Percentiles rank a stretch among this genome's conserved stretches.
phyloP scores from a whole-genome alignment of 2,329 filamentous ascomycete genomes.

The Ceratocystis cacaofunesta region DNA sequence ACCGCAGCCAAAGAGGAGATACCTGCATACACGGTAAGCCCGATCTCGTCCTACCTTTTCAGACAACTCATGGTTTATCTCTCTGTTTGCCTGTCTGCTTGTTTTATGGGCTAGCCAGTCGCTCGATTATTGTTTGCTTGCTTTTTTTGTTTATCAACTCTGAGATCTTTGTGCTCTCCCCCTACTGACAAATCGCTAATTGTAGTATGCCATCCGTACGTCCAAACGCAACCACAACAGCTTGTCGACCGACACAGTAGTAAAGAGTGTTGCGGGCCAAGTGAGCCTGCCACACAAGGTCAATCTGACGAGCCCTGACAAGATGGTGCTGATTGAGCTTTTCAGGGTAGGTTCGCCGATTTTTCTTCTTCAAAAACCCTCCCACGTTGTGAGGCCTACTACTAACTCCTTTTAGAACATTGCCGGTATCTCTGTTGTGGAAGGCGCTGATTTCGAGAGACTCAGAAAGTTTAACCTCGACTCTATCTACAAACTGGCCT shows the following conservation, averaged over 20 bases:
- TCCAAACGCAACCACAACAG: constrained; percentile 58
- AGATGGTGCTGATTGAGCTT: constrained; percentile 65
- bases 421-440: constrained; percentile 66
- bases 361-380: not conserved
- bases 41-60: not conserved
- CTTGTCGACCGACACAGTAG: constrained; percentile 53
- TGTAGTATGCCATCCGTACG: constrained; percentile 70
- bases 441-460: constrained; percentile 50
- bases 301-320: constrained; percentile 61
- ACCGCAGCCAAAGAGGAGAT: constrained; percentile 9
- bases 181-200: not conserved
- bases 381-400: not conserved
- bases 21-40: constrained; percentile 30
- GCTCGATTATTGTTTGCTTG: not conserved
- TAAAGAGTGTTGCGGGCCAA: constrained; percentile 52
- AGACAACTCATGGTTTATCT: not conserved
- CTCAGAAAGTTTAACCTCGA: constrained; percentile 67
- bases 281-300: constrained; percentile 58
- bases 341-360: constrained; percentile 29
- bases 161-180: not conserved
- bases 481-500: constrained; percentile 44
- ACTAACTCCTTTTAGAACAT: constrained; percentile 39
- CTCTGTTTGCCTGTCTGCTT: no score
- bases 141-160: not conserved
- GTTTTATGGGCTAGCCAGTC: not conserved